Percentiles rank a stretch among this genome's conserved stretches.
Conservation (phyloP, 352 stramenopile species). For the Pythium sp. region DNA sequence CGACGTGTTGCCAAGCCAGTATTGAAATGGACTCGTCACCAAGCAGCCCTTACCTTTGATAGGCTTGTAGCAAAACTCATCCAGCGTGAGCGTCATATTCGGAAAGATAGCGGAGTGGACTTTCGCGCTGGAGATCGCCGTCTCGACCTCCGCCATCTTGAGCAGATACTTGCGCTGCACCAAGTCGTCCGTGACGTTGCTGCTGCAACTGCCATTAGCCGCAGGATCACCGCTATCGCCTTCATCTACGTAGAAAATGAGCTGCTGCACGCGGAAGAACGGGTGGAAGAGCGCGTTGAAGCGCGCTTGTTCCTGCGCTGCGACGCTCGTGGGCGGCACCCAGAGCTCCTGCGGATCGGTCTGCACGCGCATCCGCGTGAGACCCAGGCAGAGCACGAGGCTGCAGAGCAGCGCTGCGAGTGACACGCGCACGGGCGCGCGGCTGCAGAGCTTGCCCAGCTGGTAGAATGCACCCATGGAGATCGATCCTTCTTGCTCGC, state of each 20-base stretch:
- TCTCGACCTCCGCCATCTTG: constrained; percentile 62
- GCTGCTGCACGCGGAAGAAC: constrained; percentile 86
- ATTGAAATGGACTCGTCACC: constrained; percentile 83
- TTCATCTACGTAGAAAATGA: constrained; percentile 75
- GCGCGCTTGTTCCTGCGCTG: constrained; percentile 57
- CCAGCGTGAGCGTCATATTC: constrained; percentile 42
- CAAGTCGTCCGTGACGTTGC: constrained; percentile 41
- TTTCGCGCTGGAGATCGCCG: constrained; percentile 39
- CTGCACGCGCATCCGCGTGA: constrained; percentile 59
- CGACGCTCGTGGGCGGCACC: constrained; percentile 63
- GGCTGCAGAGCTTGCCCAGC: constrained; percentile 52
- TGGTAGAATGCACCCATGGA: constrained; percentile 54
- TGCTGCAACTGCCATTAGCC: constrained; percentile 12
- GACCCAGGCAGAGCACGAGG: constrained; percentile 52
- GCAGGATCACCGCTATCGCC: constrained; percentile 10
- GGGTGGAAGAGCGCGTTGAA: constrained; percentile 82
- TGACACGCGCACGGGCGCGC: constrained; percentile 41
- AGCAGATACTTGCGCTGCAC: constrained; percentile 59
- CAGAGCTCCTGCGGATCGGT: constrained; percentile 81
- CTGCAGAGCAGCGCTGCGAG: constrained; percentile 47
- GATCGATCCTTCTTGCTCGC: no score
- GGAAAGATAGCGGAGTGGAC: constrained; percentile 22
- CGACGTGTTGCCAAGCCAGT: constrained; percentile 59
- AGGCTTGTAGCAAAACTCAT: constrained; percentile 78
- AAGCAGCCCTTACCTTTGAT: constrained; percentile 79